Conservation (phyloP, 2,329 filamentous ascomycete genomes). For the Paramyrothecium roridum region DNA sequence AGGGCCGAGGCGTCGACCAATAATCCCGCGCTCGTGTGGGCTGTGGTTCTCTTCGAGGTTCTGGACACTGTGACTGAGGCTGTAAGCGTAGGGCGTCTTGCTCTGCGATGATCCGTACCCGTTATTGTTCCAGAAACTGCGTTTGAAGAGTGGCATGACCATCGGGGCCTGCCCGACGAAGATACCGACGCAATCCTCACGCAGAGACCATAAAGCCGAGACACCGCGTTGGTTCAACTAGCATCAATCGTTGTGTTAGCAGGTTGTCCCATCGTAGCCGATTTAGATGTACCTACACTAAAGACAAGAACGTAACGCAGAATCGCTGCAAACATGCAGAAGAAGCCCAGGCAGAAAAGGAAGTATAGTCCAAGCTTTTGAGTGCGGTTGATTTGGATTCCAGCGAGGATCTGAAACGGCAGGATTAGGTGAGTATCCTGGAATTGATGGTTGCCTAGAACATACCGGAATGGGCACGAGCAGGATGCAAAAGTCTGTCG, state of each 20-base stretch:
- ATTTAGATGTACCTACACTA: slow-evolving; percentile 13
- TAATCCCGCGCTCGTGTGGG: too few species aligned
- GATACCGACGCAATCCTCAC: slow-evolving; percentile 34
- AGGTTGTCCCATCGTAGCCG: not conserved
- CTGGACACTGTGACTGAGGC: too few species aligned
- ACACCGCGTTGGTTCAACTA: slow-evolving; percentile 12
- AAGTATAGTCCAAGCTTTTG: slow-evolving; percentile 26
- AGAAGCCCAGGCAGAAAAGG: slow-evolving; percentile 27
- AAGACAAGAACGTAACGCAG: slow-evolving; percentile 24
- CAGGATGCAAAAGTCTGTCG: slow-evolving; percentile 30
- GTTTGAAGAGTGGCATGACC: slow-evolving; percentile 22
- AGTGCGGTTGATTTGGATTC: slow-evolving; percentile 20
- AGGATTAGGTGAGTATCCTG: not conserved
- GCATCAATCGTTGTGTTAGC: not conserved
- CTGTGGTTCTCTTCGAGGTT: too few species aligned
- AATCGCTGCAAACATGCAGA: slow-evolving; percentile 26
- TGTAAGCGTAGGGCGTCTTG: too few species aligned
- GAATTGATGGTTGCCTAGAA: rapidly evolving
- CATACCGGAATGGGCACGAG: slow-evolving; percentile 28
- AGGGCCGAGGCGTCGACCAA: too few species aligned
- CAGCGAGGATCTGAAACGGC: slow-evolving; percentile 16
- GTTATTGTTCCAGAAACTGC: slow-evolving; percentile 19
- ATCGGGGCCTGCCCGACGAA: slow-evolving; percentile 33
- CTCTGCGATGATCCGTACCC: too few species aligned
- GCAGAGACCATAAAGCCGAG: slow-evolving; percentile 33